Percentiles rank a stretch among this genome's conserved stretches.
Evolutionary conservation across 1,139 yeast genomes (phyloP).

Genomic region (Suhomyces choctaworum): DNA sequence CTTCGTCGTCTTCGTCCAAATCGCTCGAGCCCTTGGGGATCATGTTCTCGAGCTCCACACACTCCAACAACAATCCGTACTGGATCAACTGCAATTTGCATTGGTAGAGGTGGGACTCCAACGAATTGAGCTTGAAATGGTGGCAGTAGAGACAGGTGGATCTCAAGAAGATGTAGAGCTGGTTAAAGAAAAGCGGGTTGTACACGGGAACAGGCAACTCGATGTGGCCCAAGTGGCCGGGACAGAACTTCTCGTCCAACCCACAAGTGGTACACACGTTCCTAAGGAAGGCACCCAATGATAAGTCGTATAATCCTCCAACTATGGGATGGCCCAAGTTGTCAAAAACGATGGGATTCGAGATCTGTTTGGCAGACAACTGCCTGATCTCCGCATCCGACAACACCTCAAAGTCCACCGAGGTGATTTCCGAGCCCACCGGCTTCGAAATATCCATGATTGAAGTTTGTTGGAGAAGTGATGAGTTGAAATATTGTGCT

Average conservation of each 20-base stretch:
- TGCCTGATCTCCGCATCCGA: constrained; percentile 79
- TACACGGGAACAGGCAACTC: constrained; percentile 95
- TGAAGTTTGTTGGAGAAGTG: constrained; percentile 8
- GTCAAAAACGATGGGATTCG: constrained; percentile 93
- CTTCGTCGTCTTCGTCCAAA: constrained; percentile 24
- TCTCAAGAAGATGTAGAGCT: constrained; percentile 80
- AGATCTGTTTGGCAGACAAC: constrained; percentile 90
- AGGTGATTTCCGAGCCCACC: constrained; percentile 87
- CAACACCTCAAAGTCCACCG: constrained; percentile 90
- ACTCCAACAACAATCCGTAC: constrained; percentile 82
- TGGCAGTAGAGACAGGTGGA: constrained; percentile 90
- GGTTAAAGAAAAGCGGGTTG: constrained; percentile 92
- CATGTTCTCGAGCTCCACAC: constrained; percentile 69
- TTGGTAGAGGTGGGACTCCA: constrained; percentile 72
- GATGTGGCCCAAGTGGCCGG: constrained; percentile 98
- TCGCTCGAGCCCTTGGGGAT: constrained; percentile 35
- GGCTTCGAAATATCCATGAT: constrained; percentile 94
- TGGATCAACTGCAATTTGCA: constrained; percentile 83
- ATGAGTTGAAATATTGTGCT: constrained; percentile 7
- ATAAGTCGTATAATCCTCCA: constrained; percentile 91
- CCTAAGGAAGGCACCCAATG: constrained; percentile 89
- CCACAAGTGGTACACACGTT: constrained; percentile 96
- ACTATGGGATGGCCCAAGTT: constrained; percentile 93
- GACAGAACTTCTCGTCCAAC: constrained; percentile 89
- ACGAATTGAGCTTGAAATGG: constrained; percentile 65